Base-by-base conservation (phyloP, 805 yeast genomes). In the Candida lessepsii region DNA sequence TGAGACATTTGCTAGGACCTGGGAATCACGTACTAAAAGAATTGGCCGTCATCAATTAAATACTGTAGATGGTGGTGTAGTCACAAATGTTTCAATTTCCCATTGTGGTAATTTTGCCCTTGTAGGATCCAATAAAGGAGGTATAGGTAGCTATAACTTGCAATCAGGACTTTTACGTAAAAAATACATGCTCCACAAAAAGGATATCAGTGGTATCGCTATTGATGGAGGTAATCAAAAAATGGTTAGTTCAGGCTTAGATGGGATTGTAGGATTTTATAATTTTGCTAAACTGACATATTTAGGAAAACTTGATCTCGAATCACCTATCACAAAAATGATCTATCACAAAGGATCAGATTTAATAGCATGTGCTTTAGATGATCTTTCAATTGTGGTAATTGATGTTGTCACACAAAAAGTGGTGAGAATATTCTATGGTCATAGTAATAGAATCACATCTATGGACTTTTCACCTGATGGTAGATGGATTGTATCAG, bases 81-180 rank as follows among this genome's bases (percentile, higher is more conserved):
- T 81, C 7, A 86, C 83, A 56, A 61, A 85, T 21, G 91, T 88
- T 7, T 75, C 85, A 14, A 77, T 91, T 16, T 86, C 97, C 0
- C 85, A 81, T 41, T 93, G 99, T 73, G 99, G 99, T 27, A 95
- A 95, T 60, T 93, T 95, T 61, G 96, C 86, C 1, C 65, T 91
- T 28, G 83, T 95, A 15, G 99, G 98, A 9, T 88, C 97, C 2
- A 75, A 90, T 2, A 61, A 67, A 30, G 99, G 99, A 47, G 81
- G 85, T 10, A 81, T 93, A 46, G 88, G 84, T 21, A 88, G 82
- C 9, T 90, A 82, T 61, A 93, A 93, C 58, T 65, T 93, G 57
- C 99, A 93, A 63, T 86, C 96, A 56, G 99, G 99, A n/a, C 62
- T 76, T 14, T 60, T 81, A 35, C 75, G 97, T 50, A 82, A 83